Evolutionary conservation across 768 basidiomycete genomes (phyloP).

Genomic region (Hericium erinaceus): DNA sequence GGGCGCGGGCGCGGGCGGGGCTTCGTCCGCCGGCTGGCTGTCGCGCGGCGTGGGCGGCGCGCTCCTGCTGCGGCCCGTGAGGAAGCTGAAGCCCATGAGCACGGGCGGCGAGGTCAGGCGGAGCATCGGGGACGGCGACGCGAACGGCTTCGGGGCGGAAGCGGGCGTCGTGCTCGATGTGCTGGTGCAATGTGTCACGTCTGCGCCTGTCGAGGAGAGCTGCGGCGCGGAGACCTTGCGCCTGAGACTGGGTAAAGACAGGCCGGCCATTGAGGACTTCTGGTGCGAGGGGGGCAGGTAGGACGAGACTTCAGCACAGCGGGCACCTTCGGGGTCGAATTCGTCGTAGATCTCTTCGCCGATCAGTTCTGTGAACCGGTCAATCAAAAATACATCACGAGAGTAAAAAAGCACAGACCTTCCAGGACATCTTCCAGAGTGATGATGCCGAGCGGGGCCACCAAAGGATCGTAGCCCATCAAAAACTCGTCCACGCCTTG

Average conservation of each 20-base stretch:
- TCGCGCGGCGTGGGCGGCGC: constrained; percentile 8
- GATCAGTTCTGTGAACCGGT: constrained; percentile 56
- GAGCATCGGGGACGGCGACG: neutral
- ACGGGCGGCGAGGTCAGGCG: constrained; percentile 8
- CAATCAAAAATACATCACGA: neutral
- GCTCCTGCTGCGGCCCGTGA: constrained; percentile 12
- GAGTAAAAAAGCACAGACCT: constrained; percentile 34
- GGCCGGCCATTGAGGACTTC: constrained; percentile 6
- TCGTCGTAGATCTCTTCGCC: constrained; percentile 93
- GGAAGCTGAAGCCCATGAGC: constrained; percentile 13
- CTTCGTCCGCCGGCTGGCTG: constrained; percentile 4
- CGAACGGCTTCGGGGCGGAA: constrained; percentile 5
- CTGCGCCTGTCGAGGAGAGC: neutral
- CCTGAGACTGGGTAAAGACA: neutral
- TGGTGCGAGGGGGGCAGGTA: constrained; percentile 18
- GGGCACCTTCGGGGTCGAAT: constrained; percentile 64
- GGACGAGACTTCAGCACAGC: constrained; percentile 18
- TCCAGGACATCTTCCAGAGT: constrained; percentile 91
- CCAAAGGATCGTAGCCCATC: constrained; percentile 69
- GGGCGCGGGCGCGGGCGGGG: neutral
- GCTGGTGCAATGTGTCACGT: neutral
- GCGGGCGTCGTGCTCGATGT: neutral
- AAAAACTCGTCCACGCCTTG: constrained; percentile 77
- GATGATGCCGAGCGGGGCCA: constrained; percentile 85
- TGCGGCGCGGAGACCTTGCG: constrained; percentile 13